Evolutionary conservation across 2,329 filamentous ascomycete species (phyloP), one percentile per base, ranked within the genome.

Genomic region (Pseudopyrenochaeta lycopersici): DNA sequence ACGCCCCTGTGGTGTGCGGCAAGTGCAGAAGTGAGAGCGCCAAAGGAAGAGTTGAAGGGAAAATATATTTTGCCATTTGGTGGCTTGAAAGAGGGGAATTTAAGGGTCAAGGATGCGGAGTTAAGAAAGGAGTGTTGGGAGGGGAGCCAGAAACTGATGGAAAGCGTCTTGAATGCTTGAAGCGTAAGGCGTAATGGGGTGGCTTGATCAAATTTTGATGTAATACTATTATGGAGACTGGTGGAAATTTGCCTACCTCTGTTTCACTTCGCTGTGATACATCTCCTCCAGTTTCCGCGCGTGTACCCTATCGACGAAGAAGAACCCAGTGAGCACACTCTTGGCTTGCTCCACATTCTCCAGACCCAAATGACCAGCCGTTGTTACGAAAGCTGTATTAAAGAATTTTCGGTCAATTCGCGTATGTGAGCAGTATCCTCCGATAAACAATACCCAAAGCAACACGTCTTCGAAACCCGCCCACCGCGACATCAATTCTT

Each of bases 1-100:
- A 64, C 61, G 30, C 49, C 43, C 14, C n/a, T 58, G 17, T 62
- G 46, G 52, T 54, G 48, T 36, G 56, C 49, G 23, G 54, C 44
- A 20, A 52, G 46, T 47, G 33, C 46, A 27, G 57, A 60, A 43
- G 52, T 56, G 10, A 52, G 46, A 23, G 35, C 38, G 27, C 6
- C 39, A 12, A 41, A 44, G 31, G 40, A 35, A 10, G 43, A 48
- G 45, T 58, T 46, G 15, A 52, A 48, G 15, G 49, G 54, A 18
- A 31, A 18, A 20, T 58, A 49, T 39, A 20, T 64, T 43, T 35
- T 58, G 40, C 54, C 49, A 21, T 46, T 36, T 29, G 53, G 50
- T 11, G 45, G 27, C n/a, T 6, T 49, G 11, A 51, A 46, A 42
- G 41, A 46, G 31, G 11, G 40, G 23, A 46, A 29, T 21, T 27